These are phyloP conservation scores for Sphaceloma murrayae DNA, from an alignment of 2,329 filamentous ascomycete genomes.

Conservation along the genomic window DNA sequence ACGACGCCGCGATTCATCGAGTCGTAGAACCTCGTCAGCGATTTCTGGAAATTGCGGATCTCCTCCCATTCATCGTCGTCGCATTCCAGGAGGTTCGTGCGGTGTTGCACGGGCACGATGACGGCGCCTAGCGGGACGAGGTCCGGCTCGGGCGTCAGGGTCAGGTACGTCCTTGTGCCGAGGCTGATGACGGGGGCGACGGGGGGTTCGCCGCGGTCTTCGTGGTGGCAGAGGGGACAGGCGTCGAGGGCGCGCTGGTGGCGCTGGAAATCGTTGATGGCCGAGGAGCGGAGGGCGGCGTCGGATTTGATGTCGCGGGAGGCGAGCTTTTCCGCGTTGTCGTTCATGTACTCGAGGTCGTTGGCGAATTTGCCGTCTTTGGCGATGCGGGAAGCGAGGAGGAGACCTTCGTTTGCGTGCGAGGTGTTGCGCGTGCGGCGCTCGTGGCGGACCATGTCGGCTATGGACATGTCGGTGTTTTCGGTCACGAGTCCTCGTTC, in stretches of 20 bases:
- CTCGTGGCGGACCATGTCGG: conserved; percentile 95
- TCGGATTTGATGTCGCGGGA: conserved; percentile 81
- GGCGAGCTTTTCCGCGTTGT: conserved; percentile 85
- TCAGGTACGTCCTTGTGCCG: conserved; percentile 77
- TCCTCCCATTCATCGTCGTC: conserved; percentile 99
- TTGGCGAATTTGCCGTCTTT: conserved; percentile 87
- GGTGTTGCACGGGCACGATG: conserved; percentile 81
- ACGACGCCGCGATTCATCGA: conserved; percentile 84
- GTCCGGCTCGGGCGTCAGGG: conserved; percentile 81
- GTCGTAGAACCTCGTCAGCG: conserved; percentile 85
- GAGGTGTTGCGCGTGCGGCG: conserved; percentile 67
- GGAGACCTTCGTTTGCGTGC: conserved; percentile 64
- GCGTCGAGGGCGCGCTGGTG: conserved; percentile 76
- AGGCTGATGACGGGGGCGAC: conserved; percentile 78
- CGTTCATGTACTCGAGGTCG: conserved; percentile 93
- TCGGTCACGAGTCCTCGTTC: conserved; percentile 79
- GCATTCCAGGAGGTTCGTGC: conserved; percentile 85
- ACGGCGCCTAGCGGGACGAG: conserved; percentile 73
- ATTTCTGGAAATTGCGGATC: conserved; percentile 98
- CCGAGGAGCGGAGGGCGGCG: conserved; percentile 74
- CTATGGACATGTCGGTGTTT: conserved; percentile 91
- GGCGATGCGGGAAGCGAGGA: conserved; percentile 84
- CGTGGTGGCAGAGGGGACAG: conserved; percentile 87
- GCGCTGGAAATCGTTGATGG: conserved; percentile 81
- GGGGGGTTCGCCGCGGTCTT: conserved; percentile 68